These are phyloP conservation scores for Penicillium sp. DNA, from an alignment of 2,329 filamentous ascomycete species.

Conservation along the genomic window DNA sequence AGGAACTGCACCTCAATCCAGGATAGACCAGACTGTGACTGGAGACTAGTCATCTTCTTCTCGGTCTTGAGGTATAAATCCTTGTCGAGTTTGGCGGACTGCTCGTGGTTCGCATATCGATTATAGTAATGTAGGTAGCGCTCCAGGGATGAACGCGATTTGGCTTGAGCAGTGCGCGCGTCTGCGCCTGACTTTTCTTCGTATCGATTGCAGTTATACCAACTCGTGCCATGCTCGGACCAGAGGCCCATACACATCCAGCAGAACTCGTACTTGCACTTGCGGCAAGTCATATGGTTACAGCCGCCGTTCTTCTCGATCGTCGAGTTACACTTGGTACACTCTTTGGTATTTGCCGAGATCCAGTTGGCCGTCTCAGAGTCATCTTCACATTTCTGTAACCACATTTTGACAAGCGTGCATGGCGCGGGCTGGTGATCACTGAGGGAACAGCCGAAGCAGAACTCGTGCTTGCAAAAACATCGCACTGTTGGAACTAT, in stretches of 20 bases:
- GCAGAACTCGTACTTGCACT: constrained; percentile 95
- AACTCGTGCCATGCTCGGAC: constrained; percentile 97
- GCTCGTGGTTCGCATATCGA: constrained; percentile 97
- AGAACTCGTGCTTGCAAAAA: constrained; percentile 81
- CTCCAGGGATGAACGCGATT: constrained; percentile 84
- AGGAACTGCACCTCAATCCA: constrained; percentile 99
- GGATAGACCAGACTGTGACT: constrained; percentile 90
- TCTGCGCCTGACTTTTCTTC: constrained; percentile 94
- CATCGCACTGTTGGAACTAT: constrained; percentile 91
- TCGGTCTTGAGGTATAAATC: constrained; percentile 95
- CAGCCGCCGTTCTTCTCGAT: constrained; percentile 99
- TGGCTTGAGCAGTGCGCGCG: constrained; percentile 87
- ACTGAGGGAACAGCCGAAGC: constrained; percentile 85
- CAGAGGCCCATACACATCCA: constrained; percentile 99
- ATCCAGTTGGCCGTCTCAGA: constrained; percentile 99
- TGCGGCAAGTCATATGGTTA: constrained; percentile 97
- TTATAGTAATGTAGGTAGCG: constrained; percentile 99
- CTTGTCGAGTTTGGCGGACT: constrained; percentile 93
- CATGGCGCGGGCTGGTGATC: constrained; percentile 96
- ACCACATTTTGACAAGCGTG: constrained; percentile 85
- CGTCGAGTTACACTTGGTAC: constrained; percentile 90
- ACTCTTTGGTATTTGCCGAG: constrained; percentile 97
- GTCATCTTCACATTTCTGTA: constrained; percentile 98
- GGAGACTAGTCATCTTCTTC: constrained; percentile 97
- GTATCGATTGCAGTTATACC: constrained; percentile 98